Evolutionary conservation across 495 filamentous ascomycete genomes (phyloP).

Genomic region (Pseudoneurospora amorphoporcata): DNA sequence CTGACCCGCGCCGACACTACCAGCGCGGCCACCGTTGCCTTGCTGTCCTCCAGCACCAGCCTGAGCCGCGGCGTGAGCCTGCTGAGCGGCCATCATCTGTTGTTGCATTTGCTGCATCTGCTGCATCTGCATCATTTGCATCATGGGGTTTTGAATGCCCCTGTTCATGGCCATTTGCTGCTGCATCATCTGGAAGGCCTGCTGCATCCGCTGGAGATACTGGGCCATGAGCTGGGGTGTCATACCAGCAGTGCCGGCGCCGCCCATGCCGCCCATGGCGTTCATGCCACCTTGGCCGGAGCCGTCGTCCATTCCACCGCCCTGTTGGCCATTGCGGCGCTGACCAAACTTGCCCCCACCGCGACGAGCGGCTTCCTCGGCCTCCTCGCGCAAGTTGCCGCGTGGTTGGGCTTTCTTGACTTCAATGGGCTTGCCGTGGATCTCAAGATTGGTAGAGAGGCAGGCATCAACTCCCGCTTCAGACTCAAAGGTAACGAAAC

Average conservation of each 20-base stretch:
- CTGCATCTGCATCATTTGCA: slow-evolving; percentile 54
- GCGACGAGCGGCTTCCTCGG: slow-evolving; percentile 61
- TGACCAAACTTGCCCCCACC: slow-evolving; percentile 32
- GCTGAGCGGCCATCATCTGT: slow-evolving; percentile 37
- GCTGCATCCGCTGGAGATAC: slow-evolving; percentile 95
- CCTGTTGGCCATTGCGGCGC: slow-evolving; percentile 23
- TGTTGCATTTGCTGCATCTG: slow-evolving; percentile 82
- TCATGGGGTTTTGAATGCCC: slow-evolving; percentile 56
- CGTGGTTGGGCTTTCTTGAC: slow-evolving; percentile 96
- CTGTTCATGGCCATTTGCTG: slow-evolving; percentile 60
- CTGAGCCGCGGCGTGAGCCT: slow-evolving; percentile 21
- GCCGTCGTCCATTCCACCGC: slow-evolving; percentile 3
- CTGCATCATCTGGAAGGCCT: slow-evolving; percentile 92
- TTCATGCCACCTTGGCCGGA: neutral
- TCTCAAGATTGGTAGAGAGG: slow-evolving; percentile 66
- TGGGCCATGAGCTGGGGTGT: slow-evolving; percentile 95
- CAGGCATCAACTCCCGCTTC: slow-evolving; percentile 92
- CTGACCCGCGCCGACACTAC: slow-evolving; percentile 14
- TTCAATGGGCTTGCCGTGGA: slow-evolving; percentile 91
- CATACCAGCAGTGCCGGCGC: slow-evolving; percentile 51
- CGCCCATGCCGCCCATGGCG: slow-evolving; percentile 20
- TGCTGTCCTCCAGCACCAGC: slow-evolving; percentile 5
- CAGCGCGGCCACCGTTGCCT: slow-evolving; percentile 23
- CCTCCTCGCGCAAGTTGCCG: slow-evolving; percentile 87
- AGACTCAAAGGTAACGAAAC: slow-evolving; percentile 97